Conservation (phyloP, 306 rosid species). For the Purshia tridentata region DNA sequence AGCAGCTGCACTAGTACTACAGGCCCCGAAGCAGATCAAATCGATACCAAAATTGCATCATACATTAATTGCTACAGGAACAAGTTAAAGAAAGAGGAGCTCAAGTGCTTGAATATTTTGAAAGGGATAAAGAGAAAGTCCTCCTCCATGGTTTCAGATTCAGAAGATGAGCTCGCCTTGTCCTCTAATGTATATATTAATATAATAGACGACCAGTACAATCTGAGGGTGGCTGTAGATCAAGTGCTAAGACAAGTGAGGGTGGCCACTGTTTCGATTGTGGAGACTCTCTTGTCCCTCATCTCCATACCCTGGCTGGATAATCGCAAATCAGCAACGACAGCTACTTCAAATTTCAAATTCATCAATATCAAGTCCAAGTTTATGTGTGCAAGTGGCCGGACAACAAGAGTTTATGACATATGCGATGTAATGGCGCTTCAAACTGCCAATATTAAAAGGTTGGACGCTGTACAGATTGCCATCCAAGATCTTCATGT, state of each 20-base stretch:
- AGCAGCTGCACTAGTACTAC: slow-evolving; percentile 8
- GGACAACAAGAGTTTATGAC: slow-evolving; percentile 19
- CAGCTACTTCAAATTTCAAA: slow-evolving; percentile 6
- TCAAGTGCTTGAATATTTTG: slow-evolving; percentile 50
- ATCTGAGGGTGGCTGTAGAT: slow-evolving; percentile 51
- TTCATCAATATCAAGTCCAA: slow-evolving; percentile 26
- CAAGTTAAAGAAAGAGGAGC: slow-evolving; percentile 53
- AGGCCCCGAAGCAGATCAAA: slow-evolving; percentile 22
- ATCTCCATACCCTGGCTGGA: slow-evolving; percentile 57
- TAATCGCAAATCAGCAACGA: slow-evolving; percentile 23
- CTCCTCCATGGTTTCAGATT: background rate
- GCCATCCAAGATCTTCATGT: slow-evolving; percentile 53
- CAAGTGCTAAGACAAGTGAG: slow-evolving; percentile 48
- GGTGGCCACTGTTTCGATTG: slow-evolving; percentile 40
- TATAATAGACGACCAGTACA: slow-evolving; percentile 6
- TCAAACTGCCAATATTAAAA: slow-evolving; percentile 47
- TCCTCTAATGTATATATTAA: slow-evolving; percentile 7
- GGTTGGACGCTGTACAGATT: slow-evolving; percentile 50
- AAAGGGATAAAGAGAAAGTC: slow-evolving; percentile 38
- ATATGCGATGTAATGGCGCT: slow-evolving; percentile 41
- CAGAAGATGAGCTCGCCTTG: background rate
- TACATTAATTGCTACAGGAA: slow-evolving; percentile 41
- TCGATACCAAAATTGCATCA: slow-evolving; percentile 33
- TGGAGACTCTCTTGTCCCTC: slow-evolving; percentile 53
- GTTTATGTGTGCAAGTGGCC: slow-evolving; percentile 25